Base-by-base conservation (phyloP, 164 flowering plant species). In the Berberis thunbergii region DNA sequence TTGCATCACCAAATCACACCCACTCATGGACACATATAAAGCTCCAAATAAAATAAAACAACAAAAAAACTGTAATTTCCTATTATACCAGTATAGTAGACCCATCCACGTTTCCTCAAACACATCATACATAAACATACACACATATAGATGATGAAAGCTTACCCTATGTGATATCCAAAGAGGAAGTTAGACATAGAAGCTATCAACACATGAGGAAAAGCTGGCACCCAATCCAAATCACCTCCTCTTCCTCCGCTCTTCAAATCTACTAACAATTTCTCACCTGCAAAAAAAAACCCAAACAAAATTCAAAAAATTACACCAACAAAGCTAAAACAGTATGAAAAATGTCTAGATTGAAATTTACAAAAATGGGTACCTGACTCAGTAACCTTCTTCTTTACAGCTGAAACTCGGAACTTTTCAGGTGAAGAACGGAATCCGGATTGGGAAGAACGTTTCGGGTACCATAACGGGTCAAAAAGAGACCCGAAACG, bases 141-240 rank as follows among this genome's bases (percentile, higher is more conserved):
- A 26, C 26, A 45, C 39, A 45, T 12, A 43, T 38, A 7, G 7
- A 55, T 39, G 38, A 13, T 13, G 41, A 2, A 55, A 40, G 3
- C 74, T 72, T 39, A 82, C 94, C 94, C 94, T 45, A 87, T 87
- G 69, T 85, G 90, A 79, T 84, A 85, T 43, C 94, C 94, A 71
- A 85, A 87, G 13, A 87, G 80, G 67, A 83, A 82, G 80, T 87
- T 85, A 60, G 88, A 69, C 86, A 84, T 82, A 48, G 90, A 83
- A 78, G 88, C 86, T 10, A 72, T 58, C 68, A 82, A 60, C 7
- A 73, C 88, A 73, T 85, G 90, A 55, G 90, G 94, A 72, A 85
- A 84, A 64, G 87, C 76, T 46, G 88, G 86, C 41, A 87, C 59
- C 94, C 94, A 87, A 54, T 87, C 94, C 66, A 80, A 73, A 72